Evolutionary conservation across 169 alveolate species (phyloP).

Genomic region (Theileria annulata): DNA sequence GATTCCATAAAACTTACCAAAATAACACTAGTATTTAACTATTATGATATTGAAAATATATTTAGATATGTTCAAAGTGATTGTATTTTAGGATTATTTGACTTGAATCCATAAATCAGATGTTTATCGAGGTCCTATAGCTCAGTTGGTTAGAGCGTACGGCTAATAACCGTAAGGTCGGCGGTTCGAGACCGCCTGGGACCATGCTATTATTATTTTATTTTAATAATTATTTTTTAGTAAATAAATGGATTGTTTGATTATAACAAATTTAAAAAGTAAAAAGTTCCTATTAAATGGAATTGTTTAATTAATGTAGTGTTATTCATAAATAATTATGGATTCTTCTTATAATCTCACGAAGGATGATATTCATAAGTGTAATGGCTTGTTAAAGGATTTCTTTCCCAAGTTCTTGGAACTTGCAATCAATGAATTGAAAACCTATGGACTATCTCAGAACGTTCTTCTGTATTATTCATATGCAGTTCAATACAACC

Average conservation of each 20-base stretch:
- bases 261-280: neutral
- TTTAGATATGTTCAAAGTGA: neutral
- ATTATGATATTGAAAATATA: neutral
- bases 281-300: neutral
- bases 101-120: neutral
- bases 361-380: constrained; percentile 10
- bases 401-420: constrained; percentile 63
- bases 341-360: neutral
- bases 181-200: constrained; percentile 98
- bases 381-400: constrained; percentile 51
- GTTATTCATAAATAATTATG: constrained; percentile 14
- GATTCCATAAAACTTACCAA: neutral
- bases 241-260: neutral
- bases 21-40: neutral
- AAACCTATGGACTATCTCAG: constrained; percentile 44
- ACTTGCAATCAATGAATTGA: constrained; percentile 43
- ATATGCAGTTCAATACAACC: constrained; percentile 57
- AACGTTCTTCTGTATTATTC: constrained; percentile 53
- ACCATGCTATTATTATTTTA: constrained; percentile 66
- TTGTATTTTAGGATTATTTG: neutral
- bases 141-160: constrained; percentile 98
- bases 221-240: neutral
- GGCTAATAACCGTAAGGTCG: constrained; percentile 98
- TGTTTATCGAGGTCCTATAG: constrained; percentile 85
- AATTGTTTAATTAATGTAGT: neutral